Evolutionary conservation across 208 protist genomes (phyloP), one percentile per base, ranked within the genome.

Genomic region (Angomonas ambiguus): DNA sequence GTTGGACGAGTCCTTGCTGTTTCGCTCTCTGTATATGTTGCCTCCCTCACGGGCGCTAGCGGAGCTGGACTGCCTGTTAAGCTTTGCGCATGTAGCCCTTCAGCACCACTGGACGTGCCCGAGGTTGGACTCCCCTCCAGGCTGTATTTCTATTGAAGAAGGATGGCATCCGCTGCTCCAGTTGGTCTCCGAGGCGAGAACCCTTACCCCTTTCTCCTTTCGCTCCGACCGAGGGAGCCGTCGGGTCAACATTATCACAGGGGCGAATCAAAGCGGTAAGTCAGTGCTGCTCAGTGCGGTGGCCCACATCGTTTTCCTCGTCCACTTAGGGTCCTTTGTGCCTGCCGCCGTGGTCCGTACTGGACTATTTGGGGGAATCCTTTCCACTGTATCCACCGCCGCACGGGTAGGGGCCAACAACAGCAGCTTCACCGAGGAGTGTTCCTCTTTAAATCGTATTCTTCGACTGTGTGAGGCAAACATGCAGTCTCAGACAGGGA

Each of bases 291-390:
- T 98, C 16, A 83, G 83, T 45, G 87, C 97, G n/a, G 85, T 98
- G 2, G 96, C 85, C 2, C 77, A 96, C 31, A 93, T 97, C 41
- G 86, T 94, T 1, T 95, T 95, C 58, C 71, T 98, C 22, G 90
- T 94, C 0, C 96, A 98, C 56, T 61, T 98, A 5, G 97, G 97
- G 11, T 96, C 72, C 56, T 97, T 91, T 78, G 95, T 98, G n/a
- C 95, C 96, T 5, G 92, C 93, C 28, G 65, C 65, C 2, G 34
- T 62, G 16, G 82, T 77, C 2, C 64, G 65, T 1, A 42, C 93
- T 66, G 80, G 84, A 28, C 75, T 89, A 1, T 64, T 86, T 33
- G 66, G 80, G 51, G 76, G 81, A 41, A 74, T 94, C 10, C 76
- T 89, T 24, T 71, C 79, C 18, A 63, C 67, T 4, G 74, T 71